Percentiles rank a stretch among this genome's conserved stretches.
phyloP scores from a whole-genome alignment of 2,329 filamentous ascomycete species.

The Botryotinia globosa region DNA sequence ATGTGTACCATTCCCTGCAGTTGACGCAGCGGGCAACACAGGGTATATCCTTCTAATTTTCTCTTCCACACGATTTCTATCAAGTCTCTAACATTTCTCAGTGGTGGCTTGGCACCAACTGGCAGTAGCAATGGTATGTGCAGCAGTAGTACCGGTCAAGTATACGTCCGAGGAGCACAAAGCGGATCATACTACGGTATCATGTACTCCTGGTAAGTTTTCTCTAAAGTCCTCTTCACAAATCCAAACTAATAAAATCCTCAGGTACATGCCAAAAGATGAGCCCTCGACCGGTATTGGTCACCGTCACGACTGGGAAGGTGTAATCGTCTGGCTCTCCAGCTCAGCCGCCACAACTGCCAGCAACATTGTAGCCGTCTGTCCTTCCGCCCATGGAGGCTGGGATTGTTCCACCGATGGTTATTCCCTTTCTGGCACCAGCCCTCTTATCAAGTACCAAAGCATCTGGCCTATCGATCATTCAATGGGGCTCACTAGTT shows the following conservation, averaged over 20 bases:
- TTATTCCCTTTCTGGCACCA: slow-evolving; percentile 44
- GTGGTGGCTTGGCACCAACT: slow-evolving; percentile 36
- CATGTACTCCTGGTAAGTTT: slow-evolving; percentile 49
- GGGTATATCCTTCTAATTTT: slow-evolving; percentile 42
- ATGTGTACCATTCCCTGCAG: slow-evolving; percentile 61
- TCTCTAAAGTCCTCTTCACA: slow-evolving; percentile 38
- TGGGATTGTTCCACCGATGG: slow-evolving; percentile 45
- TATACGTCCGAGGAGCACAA: slow-evolving; percentile 47
- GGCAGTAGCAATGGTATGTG: slow-evolving; percentile 44
- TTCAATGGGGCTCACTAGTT: slow-evolving; percentile 40
- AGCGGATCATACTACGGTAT: slow-evolving; percentile 46
- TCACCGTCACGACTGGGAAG: slow-evolving; percentile 56
- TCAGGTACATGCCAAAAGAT: slow-evolving; percentile 50
- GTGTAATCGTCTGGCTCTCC: slow-evolving; percentile 51
- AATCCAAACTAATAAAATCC: slow-evolving; percentile 30
- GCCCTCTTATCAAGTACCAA: slow-evolving; percentile 48
- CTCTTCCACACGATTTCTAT: background rate
- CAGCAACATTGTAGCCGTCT: slow-evolving; percentile 47
- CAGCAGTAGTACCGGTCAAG: slow-evolving; percentile 47
- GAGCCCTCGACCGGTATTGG: slow-evolving; percentile 42
- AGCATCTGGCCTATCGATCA: slow-evolving; percentile 49
- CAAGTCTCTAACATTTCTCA: slow-evolving; percentile 18
- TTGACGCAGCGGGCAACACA: slow-evolving; percentile 56
- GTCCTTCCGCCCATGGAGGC: slow-evolving; percentile 50
- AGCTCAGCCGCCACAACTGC: slow-evolving; percentile 36